These are phyloP conservation scores for Camellia oleifera DNA, from an alignment of 179 eudicot genomes.

Conservation along the genomic window DNA sequence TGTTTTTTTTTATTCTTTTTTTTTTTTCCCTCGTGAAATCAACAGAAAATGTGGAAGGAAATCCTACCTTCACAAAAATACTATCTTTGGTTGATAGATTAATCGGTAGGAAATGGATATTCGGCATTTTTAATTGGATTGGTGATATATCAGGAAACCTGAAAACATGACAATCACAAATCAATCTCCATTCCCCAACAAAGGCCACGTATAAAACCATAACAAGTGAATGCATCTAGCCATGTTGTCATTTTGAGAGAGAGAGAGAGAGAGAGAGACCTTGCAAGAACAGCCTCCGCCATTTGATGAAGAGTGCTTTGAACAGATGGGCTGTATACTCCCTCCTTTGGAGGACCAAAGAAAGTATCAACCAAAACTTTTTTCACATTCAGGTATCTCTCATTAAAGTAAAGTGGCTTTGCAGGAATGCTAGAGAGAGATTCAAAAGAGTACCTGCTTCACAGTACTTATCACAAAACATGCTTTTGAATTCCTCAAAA, in stretches of 20 bases:
- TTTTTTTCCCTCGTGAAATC: too few species aligned
- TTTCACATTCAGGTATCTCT: conserved; percentile 58
- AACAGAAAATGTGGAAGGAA: not conserved
- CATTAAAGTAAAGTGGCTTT: conserved; percentile 58
- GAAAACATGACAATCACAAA: conserved; percentile 22
- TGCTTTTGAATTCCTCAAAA: not conserved
- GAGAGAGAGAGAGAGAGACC: conserved; percentile 37
- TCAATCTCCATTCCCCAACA: not conserved
- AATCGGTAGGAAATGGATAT: conserved; percentile 88
- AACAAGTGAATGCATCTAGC: not conserved
- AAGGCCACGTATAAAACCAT: not conserved
- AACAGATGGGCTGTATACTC: conserved; percentile 96
- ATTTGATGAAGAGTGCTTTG: conserved; percentile 89
- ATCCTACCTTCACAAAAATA: conserved; percentile 71
- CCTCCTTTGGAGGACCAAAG: conserved; percentile 82
- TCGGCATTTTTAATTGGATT: conserved; percentile 83
- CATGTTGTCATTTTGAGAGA: not conserved
- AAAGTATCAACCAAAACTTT: conserved; percentile 64
- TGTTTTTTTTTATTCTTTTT: too few species aligned
- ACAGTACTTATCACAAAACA: conserved; percentile 10
- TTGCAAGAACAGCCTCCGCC: conserved; percentile 80
- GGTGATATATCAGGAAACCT: conserved; percentile 74
- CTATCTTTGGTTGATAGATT: conserved; percentile 69
- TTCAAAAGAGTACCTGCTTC: conserved; percentile 66
- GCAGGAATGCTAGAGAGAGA: conserved; percentile 55